Evolutionary conservation across 2,329 filamentous ascomycete species (phyloP).

Genomic region (Sordariomycetes sp.): DNA sequence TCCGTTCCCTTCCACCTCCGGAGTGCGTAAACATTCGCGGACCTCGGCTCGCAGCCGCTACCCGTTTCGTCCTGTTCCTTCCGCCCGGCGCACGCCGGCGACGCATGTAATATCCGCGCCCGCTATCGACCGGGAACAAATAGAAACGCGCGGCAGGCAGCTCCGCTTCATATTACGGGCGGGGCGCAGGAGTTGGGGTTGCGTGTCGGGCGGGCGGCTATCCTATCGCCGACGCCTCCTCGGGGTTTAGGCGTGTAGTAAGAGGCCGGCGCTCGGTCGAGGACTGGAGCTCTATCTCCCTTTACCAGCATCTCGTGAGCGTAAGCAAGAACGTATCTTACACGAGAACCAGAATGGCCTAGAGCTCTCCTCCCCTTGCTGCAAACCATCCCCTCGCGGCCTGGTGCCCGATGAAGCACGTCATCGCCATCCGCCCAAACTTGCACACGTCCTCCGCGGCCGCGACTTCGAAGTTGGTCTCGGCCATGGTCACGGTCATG

Average conservation of each 20-base stretch:
- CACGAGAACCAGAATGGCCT: background rate
- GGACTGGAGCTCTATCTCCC: no score
- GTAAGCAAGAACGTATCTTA: no score
- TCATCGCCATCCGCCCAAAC: slow-evolving; percentile 23
- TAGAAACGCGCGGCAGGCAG: background rate
- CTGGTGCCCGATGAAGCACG: slow-evolving; percentile 5
- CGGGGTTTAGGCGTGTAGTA: no score
- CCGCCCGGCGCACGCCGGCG: background rate
- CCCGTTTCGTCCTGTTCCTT: background rate
- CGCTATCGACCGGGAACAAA: background rate
- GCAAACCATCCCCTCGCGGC: slow-evolving; percentile 8
- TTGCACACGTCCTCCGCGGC: slow-evolving; percentile 29
- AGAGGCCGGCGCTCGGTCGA: no score
- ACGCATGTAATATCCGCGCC: background rate
- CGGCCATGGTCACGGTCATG: slow-evolving; percentile 17
- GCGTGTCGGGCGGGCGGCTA: no score
- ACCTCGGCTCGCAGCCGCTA: no score
- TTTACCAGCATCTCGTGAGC: no score
- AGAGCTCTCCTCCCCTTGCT: slow-evolving; percentile 1
- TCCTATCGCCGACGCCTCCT: no score
- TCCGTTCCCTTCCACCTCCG: no score
- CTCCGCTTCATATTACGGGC: background rate
- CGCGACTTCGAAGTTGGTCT: slow-evolving; percentile 18
- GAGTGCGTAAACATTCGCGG: no score
- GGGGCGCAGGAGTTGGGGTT: background rate